Conservation (phyloP, 345 rosid species). For the Aquilaria sinensis region DNA sequence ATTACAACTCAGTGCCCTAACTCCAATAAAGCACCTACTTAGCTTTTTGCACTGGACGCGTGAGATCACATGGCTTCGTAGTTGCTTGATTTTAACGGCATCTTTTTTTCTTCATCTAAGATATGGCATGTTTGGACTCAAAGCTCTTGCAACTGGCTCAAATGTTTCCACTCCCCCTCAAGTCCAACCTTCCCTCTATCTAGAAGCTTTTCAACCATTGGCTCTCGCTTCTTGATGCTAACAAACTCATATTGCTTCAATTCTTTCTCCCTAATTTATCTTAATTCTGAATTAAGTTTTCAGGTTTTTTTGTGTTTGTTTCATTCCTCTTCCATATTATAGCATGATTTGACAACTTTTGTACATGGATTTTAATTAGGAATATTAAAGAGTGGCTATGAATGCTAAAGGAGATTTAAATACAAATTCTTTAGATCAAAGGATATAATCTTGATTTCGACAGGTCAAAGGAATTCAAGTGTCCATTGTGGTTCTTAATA, state of each 20-base stretch:
- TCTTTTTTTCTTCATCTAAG: constrained; percentile 23
- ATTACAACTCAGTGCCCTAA: too few species aligned
- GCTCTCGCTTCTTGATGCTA: constrained; percentile 86
- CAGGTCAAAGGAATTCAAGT: too few species aligned
- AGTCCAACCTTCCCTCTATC: constrained; percentile 65
- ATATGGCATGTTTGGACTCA: constrained; percentile 60
- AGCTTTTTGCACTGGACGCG: too few species aligned
- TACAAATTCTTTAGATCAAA: too few species aligned
- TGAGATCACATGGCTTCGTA: too few species aligned
- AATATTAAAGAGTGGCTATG: too few species aligned
- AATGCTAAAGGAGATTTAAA: too few species aligned
- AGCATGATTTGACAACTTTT: neutral
- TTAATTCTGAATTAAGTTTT: neutral
- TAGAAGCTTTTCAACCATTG: constrained; percentile 85
- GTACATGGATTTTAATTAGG: neutral
- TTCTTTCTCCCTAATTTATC: neutral
- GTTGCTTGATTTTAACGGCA: too few species aligned
- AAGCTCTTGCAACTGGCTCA: constrained; percentile 80
- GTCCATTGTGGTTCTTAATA: too few species aligned
- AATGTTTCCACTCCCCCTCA: constrained; percentile 61
- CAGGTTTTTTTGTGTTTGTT: neutral
- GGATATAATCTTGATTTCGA: too few species aligned
- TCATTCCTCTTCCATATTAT: too few species aligned
- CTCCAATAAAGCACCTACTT: too few species aligned
- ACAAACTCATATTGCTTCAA: constrained; percentile 47